Percentiles rank a stretch among this genome's conserved stretches.
These are phyloP conservation scores for Aspergillus novofumigatus DNA, from an alignment of 2,329 filamentous ascomycete species.

Conservation along the genomic window DNA sequence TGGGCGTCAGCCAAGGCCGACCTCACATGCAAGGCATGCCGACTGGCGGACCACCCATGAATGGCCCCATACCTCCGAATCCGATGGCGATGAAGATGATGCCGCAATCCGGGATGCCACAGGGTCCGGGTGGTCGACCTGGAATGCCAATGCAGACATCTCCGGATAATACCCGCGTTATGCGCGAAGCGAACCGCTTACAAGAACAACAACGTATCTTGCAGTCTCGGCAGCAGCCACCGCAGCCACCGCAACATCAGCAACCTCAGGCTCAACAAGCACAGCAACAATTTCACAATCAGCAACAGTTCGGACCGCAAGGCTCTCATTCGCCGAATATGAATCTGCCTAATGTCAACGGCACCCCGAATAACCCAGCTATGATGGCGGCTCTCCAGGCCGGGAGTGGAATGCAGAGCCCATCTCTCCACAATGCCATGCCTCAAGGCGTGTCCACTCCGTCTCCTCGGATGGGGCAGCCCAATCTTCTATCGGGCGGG, in stretches of 20 bases:
- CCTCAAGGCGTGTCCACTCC: slow-evolving; percentile 40
- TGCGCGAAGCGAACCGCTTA: slow-evolving; percentile 45
- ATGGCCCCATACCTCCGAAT: slow-evolving; percentile 50
- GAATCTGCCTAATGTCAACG: slow-evolving; percentile 39
- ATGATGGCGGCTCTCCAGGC: slow-evolving; percentile 44
- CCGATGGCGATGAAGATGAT: slow-evolving; percentile 56
- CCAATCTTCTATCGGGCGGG: slow-evolving; percentile 50
- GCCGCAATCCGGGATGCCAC: slow-evolving; percentile 57
- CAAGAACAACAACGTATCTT: slow-evolving; percentile 58
- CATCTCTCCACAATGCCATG: slow-evolving; percentile 38
- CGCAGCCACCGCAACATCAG: slow-evolving; percentile 21
- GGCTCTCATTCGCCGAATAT: slow-evolving; percentile 44
- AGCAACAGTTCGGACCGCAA: slow-evolving; percentile 39
- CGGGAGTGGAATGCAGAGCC: slow-evolving; percentile 41
- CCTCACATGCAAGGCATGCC: slow-evolving; percentile 42
- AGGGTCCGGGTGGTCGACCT: slow-evolving; percentile 32
- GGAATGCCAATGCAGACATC: slow-evolving; percentile 53
- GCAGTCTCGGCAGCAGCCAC: slow-evolving; percentile 47
- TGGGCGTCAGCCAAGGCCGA: slow-evolving; percentile 35
- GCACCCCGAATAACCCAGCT: slow-evolving; percentile 38
- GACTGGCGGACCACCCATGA: slow-evolving; percentile 37
- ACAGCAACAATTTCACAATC: slow-evolving; percentile 36
- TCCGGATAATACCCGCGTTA: slow-evolving; percentile 45
- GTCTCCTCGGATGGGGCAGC: slow-evolving; percentile 46
- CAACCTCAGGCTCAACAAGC: slow-evolving; percentile 28